A percentile compares a stretch with the other conserved stretches of the same genome.
Evolutionary conservation across 768 basidiomycete species (phyloP).

Genomic region (Arthromyces matolae): DNA sequence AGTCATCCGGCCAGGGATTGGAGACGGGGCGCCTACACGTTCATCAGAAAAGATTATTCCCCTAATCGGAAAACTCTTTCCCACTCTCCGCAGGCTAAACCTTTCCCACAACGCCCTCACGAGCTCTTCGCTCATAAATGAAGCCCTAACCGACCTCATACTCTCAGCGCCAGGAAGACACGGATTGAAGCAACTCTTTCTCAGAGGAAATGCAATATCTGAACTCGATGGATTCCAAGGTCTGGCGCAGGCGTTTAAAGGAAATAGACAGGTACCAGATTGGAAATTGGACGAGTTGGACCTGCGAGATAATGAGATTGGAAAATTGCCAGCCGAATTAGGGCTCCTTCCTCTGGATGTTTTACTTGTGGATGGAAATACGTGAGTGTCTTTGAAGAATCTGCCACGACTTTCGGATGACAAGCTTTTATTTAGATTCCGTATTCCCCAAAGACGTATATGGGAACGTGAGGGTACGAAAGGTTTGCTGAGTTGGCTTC

Average conservation of each 20-base stretch:
- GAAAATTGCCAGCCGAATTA: constrained; percentile 62
- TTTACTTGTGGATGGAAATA: constrained; percentile 81
- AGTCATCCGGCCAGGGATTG: constrained; percentile 35
- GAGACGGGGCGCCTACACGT: constrained; percentile 37
- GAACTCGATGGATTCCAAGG: constrained; percentile 60
- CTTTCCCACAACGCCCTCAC: constrained; percentile 74
- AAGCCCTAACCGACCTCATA: constrained; percentile 47
- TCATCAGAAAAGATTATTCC: constrained; percentile 54
- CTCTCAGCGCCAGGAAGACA: constrained; percentile 43
- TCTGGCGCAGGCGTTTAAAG: constrained; percentile 62
- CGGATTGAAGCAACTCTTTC: constrained; percentile 60
- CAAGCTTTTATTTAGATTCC: constrained; percentile 49
- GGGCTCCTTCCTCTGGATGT: constrained; percentile 77
- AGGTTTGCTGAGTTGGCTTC: constrained; percentile 74
- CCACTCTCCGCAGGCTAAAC: constrained; percentile 63
- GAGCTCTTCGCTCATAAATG: constrained; percentile 44
- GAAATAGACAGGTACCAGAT: constrained; percentile 53
- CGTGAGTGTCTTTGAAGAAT: constrained; percentile 43
- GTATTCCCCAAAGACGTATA: constrained; percentile 72
- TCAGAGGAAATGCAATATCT: constrained; percentile 66
- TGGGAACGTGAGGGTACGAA: constrained; percentile 89
- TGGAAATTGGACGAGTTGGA: constrained; percentile 86
- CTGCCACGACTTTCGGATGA: constrained; percentile 2
- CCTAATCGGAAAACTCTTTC: constrained; percentile 64
- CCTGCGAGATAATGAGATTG: constrained; percentile 77